Evolutionary conservation across 257 asterid species (phyloP).

Genomic region (Lithospermum erythrorhizon): DNA sequence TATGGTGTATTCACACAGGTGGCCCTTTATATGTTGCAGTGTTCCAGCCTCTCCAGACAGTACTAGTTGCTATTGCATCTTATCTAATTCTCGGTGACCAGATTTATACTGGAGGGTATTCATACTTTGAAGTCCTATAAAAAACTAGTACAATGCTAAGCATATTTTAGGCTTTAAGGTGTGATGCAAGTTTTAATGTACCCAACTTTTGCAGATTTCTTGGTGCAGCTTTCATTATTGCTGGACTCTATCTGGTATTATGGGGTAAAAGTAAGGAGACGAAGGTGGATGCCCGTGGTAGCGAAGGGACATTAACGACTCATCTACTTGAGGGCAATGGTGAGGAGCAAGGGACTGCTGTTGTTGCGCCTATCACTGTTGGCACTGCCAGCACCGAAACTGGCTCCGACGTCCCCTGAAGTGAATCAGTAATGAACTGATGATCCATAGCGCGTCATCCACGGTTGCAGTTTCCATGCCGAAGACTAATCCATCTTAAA

Average conservation of each 20-base stretch:
- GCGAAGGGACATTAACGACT: constrained; percentile 43
- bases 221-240: constrained; percentile 60
- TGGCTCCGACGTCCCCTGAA: background rate
- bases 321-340: constrained; percentile 33
- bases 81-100: constrained; percentile 61
- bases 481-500: too few relatives aligned
- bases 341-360: constrained; percentile 4
- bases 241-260: constrained; percentile 63
- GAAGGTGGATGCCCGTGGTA: constrained; percentile 24
- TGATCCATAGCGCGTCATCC: too few relatives aligned
- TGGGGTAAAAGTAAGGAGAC: constrained; percentile 75
- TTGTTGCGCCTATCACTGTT: background rate
- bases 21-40: constrained; percentile 83
- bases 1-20: constrained; percentile 89
- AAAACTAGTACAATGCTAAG: too few relatives aligned
- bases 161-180: too few relatives aligned
- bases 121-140: background rate
- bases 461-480: too few relatives aligned
- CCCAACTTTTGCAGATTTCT: constrained; percentile 34
- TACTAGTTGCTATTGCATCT: constrained; percentile 72
- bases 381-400: background rate
- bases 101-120: constrained; percentile 71
- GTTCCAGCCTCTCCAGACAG: constrained; percentile 88
- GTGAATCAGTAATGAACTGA: too few relatives aligned
- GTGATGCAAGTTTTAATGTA: background rate